Evolutionary conservation across 2,329 filamentous ascomycete species (phyloP).

Genomic region (Ceratocystis albifundus): DNA sequence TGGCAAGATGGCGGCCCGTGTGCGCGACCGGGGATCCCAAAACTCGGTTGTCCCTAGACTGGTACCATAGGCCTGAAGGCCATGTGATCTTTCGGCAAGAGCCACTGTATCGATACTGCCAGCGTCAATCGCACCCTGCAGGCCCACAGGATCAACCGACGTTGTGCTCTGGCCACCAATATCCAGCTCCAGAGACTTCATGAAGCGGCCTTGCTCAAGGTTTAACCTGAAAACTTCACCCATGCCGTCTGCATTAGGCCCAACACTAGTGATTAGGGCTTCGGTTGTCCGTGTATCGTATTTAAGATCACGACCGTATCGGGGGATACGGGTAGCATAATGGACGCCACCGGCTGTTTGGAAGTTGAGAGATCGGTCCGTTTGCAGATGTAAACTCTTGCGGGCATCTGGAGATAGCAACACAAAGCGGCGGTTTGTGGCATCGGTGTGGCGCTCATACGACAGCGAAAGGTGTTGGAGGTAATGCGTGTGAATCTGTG

Average conservation of each 20-base stretch:
- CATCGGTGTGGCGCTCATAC: conserved; percentile 81
- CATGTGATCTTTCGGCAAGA: conserved; percentile 79
- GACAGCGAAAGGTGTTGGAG: conserved; percentile 88
- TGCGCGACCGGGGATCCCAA: conserved; percentile 81
- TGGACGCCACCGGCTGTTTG: conserved; percentile 83
- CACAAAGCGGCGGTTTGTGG: conserved; percentile 81
- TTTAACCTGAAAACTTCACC: conserved; percentile 92
- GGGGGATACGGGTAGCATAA: conserved; percentile 76
- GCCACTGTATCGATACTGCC: conserved; percentile 80
- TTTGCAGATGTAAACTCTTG: conserved; percentile 88
- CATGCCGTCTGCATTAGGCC: conserved; percentile 70
- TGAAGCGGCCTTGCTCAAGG: conserved; percentile 80
- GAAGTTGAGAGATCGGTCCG: conserved; percentile 82
- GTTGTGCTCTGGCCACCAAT: conserved; percentile 57
- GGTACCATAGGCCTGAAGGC: conserved; percentile 84
- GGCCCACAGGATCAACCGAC: conserved; percentile 47
- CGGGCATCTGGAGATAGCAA: conserved; percentile 84
- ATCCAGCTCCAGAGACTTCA: conserved; percentile 86
- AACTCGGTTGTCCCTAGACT: conserved; percentile 93
- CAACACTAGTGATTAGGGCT: conserved; percentile 75
- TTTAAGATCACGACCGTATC: conserved; percentile 80
- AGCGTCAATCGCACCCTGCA: conserved; percentile 77
- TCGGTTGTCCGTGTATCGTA: conserved; percentile 78
- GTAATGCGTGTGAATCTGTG: conserved; percentile 89
- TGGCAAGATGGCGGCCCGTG: conserved; percentile 61